Base-by-base conservation (phyloP, 192 early-diverging fungal genomes). In the Umbelopsis ramanniana region DNA sequence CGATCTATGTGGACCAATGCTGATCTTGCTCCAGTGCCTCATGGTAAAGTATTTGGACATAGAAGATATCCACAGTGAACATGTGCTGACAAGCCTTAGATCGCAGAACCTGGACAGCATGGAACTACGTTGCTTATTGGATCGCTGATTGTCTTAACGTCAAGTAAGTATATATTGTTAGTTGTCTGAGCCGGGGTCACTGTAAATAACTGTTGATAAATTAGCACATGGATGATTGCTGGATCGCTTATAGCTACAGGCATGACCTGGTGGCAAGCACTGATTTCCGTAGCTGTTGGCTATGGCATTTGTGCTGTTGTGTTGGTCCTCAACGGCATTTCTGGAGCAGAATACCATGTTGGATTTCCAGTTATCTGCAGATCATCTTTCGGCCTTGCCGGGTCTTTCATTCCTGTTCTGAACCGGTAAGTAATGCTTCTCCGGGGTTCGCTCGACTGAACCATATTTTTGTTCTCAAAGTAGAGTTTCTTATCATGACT, bases 111-210 rank as follows among this genome's bases (percentile, higher is more conserved):
- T 73, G 72, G 72, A 45, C 40, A 23, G 35, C 46, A 22, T 73
- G 57, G 60, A 73, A 73, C 40, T 73, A 50, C 35, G 55, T 60
- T 17, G 24, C 72, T 5, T 73, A 57, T 50, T 73, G 72, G 72
- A 67, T 73, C 38, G 46, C 72, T 24, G 72, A 73, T 52, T 73
- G 72, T 52, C 52, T 73, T 1, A 73, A 73, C 19, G 63, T 73
- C 38, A 73, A 73, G 57, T 63, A 63, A 26, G 26, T 54, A 0
- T 54, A 24, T 10, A 12, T 1, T 54, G 10, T 26, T 22, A 26
- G 14, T 54, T 24, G 6, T 29, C 29, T 43, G 40, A 6, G 6
- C 40, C 1, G 40, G 6, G 6, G 6, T 43, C 15, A 9, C 3
- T 0, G 7, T 21, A 50, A 50, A 46, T 17, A 46, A 50, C 48